A percentile compares a stretch with the other conserved stretches of the same genome.
phyloP scores from a whole-genome alignment of 306 rosid genomes.

The Oxytropis ochrocephala region DNA sequence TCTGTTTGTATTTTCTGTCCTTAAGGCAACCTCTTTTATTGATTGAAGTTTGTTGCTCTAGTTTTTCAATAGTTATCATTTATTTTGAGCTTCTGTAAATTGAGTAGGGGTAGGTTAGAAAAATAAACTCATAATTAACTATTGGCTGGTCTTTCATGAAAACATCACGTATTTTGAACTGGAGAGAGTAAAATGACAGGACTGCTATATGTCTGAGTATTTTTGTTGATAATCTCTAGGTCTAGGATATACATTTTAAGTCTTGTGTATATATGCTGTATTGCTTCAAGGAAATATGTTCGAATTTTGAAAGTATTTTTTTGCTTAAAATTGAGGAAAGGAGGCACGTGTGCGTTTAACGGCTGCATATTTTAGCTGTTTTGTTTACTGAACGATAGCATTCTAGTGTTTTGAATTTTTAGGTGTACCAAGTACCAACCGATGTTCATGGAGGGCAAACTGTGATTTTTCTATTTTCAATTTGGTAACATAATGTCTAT shows the following conservation, averaged over 20 bases:
- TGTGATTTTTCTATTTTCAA: conserved; percentile 2
- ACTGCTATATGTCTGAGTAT: neutral
- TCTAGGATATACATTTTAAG: neutral
- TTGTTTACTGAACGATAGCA: neutral
- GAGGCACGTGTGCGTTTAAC: neutral
- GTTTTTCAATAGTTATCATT: neutral
- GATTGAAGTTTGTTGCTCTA: neutral
- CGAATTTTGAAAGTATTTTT: neutral
- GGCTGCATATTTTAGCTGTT: neutral
- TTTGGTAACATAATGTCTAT: conserved; percentile 19
- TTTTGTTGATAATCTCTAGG: neutral
- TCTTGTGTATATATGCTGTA: neutral
- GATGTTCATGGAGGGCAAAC: neutral
- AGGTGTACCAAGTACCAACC: neutral
- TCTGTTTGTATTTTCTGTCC: neutral
- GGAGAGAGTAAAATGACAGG: neutral
- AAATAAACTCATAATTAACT: neutral
- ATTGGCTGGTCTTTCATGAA: neutral
- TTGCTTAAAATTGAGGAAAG: neutral
- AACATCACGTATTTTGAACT: neutral
- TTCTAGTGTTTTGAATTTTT: neutral
- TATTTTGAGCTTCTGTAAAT: neutral
- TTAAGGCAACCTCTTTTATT: neutral
- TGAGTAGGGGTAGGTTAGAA: neutral
- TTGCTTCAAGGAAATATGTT: neutral